Evolutionary conservation across 2,329 filamentous ascomycete genomes (phyloP).

Genomic region (Fusarium sp.): DNA sequence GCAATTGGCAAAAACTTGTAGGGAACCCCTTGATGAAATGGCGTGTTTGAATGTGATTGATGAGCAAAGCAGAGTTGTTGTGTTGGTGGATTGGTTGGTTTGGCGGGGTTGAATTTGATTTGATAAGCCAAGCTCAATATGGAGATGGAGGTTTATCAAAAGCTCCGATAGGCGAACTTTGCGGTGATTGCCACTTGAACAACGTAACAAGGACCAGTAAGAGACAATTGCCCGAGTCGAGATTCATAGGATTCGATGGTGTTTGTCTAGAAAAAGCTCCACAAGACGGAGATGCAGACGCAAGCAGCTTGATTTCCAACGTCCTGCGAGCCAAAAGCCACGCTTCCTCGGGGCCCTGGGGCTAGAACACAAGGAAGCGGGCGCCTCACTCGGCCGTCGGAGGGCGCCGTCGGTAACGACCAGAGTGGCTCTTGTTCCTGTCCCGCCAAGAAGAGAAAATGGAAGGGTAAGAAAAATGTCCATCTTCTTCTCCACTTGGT

Average conservation of each 20-base stretch:
- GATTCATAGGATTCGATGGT: not conserved
- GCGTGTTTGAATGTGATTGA: not conserved
- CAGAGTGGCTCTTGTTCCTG: constrained; percentile 2
- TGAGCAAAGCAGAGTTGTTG: not conserved
- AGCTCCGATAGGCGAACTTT: not conserved
- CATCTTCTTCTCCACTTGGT: constrained; percentile 2
- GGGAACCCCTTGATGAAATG: not conserved
- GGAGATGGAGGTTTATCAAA: not conserved
- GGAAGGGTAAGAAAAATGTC: not conserved
- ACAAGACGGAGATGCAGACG: not conserved
- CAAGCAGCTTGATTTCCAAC: not conserved
- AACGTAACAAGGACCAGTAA: not conserved
- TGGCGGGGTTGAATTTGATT: constrained; percentile 12
- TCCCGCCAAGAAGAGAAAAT: not conserved
- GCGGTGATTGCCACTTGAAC: not conserved
- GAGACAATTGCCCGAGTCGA: not conserved
- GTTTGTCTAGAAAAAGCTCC: not conserved
- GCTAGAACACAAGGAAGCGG: constrained; percentile 21
- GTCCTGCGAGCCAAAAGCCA: constrained; percentile 3
- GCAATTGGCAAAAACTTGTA: not conserved
- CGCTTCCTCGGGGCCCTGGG: not conserved
- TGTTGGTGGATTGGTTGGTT: not conserved
- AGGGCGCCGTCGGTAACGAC: constrained; percentile 38
- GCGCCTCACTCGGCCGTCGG: constrained; percentile 31
- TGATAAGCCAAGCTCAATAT: not conserved